Evolutionary conservation across 768 basidiomycete genomes (phyloP).

Genomic region (Leccinum uliginosum): DNA sequence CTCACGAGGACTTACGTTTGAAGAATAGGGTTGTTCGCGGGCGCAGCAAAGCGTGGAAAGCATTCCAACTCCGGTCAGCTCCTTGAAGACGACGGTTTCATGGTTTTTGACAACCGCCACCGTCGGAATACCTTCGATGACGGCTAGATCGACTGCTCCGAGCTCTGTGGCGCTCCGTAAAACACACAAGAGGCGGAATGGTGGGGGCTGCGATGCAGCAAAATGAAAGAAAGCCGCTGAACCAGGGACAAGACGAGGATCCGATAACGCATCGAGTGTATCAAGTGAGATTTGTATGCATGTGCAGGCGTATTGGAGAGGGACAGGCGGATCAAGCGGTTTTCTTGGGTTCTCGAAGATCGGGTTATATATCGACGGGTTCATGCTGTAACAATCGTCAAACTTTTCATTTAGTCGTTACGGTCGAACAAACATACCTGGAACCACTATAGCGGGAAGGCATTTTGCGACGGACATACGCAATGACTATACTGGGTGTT

Average conservation of each 20-base stretch:
- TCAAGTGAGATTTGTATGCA: conserved; percentile 40
- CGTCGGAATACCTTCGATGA: conserved; percentile 39
- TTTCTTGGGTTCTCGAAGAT: conserved; percentile 30
- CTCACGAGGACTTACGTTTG: conserved; percentile 16
- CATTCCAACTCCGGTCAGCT: conserved; percentile 33
- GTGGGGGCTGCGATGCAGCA: conserved; percentile 33
- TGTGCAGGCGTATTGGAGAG: conserved; percentile 43
- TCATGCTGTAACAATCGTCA: conserved; percentile 20
- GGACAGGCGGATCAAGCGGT: conserved; percentile 40
- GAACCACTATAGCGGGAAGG: conserved; percentile 12
- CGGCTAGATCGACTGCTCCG: conserved; percentile 38
- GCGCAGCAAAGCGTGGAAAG: conserved; percentile 39
- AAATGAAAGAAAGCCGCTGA: conserved; percentile 35
- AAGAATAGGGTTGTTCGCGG: conserved; percentile 27
- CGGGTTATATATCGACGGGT: conserved; percentile 31
- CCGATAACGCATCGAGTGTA: conserved; percentile 40
- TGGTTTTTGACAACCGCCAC: conserved; percentile 41
- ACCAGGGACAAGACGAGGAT: conserved; percentile 37
- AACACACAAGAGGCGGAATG: conserved; percentile 39
- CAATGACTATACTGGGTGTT: conserved; percentile 51
- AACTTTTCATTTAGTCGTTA: not conserved
- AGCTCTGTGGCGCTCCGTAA: conserved; percentile 37
- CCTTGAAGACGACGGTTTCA: conserved; percentile 40
- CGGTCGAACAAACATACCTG: conserved; percentile 10
- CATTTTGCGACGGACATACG: conserved; percentile 42